Evolutionary conservation across 345 rosid genomes (phyloP).

Genomic region (Ceriops tagal): DNA sequence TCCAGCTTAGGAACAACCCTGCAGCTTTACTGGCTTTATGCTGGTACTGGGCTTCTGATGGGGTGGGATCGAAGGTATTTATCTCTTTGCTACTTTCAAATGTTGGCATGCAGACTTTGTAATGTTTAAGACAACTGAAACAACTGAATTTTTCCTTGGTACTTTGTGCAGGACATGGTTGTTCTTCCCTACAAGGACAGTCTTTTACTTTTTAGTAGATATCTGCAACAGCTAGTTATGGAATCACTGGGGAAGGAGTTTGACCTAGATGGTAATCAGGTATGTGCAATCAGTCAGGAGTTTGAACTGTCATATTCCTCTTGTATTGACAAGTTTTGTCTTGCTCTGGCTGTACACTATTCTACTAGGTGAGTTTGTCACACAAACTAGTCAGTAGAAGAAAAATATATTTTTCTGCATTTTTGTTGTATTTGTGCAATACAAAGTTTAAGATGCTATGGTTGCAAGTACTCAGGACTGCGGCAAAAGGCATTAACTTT

Average conservation of each 20-base stretch:
- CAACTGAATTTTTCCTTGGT: not conserved
- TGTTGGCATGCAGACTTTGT: constrained; percentile 11
- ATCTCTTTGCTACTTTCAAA: constrained; percentile 11
- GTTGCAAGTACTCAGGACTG: too few species aligned
- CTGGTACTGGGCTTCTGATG: constrained; percentile 96
- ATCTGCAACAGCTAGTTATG: constrained; percentile 97
- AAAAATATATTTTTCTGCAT: too few species aligned
- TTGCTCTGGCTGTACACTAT: not conserved
- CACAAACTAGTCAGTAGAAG: too few species aligned
- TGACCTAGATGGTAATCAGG: constrained; percentile 91
- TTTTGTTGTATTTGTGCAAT: too few species aligned
- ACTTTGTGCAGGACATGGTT: constrained; percentile 82
- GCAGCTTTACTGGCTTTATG: constrained; percentile 91
- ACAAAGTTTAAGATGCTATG: too few species aligned
- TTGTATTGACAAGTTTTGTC: not conserved
- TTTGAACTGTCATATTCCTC: not conserved
- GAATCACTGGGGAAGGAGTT: constrained; percentile 98
- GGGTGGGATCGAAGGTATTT: constrained; percentile 87
- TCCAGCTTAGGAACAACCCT: constrained; percentile 83
- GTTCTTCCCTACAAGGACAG: constrained; percentile 99
- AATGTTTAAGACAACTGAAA: not conserved
- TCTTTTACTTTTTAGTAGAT: constrained; percentile 83
- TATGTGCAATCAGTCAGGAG: constrained; percentile 34
- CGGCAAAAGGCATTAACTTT: too few species aligned
- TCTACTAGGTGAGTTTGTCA: too few species aligned